Conservation (phyloP, 768 basidiomycete genomes). For the Phanerodontia chrysosporium region DNA sequence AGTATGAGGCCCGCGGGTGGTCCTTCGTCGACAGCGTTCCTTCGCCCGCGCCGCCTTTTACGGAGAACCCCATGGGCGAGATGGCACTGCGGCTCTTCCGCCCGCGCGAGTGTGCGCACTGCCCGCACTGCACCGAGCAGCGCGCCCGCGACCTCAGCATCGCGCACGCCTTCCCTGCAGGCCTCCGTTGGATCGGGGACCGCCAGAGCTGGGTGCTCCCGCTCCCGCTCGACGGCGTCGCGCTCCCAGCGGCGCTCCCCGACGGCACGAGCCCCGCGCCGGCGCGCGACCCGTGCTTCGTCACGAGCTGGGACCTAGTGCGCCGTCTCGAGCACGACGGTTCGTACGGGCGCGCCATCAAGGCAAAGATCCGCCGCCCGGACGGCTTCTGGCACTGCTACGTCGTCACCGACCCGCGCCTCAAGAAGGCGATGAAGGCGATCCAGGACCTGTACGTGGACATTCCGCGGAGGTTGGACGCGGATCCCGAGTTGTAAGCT, state of each 20-base stretch:
- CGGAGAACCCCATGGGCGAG: not conserved
- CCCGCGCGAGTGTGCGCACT: not conserved
- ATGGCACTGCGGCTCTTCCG: not conserved
- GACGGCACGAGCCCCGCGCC: not conserved
- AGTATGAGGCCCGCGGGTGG: slow-evolving; percentile 39
- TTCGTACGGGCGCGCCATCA: not conserved
- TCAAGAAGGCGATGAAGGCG: not conserved
- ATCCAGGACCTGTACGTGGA: slow-evolving; percentile 2
- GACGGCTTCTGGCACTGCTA: slow-evolving; percentile 2
- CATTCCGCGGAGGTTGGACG: not conserved
- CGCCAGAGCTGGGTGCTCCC: slow-evolving; percentile 16
- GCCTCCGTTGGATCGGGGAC: slow-evolving; percentile 16
- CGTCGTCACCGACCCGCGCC: not conserved
- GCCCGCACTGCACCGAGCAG: not conserved
- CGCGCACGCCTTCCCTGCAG: not conserved
- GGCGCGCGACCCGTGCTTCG: slow-evolving; percentile 15
- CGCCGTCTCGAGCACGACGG: not conserved
- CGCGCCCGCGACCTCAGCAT: not conserved
- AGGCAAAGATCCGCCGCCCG: not conserved
- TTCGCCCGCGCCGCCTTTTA: not conserved
- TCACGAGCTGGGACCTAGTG: slow-evolving; percentile 13
- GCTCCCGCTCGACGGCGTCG: slow-evolving; percentile 10
- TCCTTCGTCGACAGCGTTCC: slow-evolving; percentile 14
- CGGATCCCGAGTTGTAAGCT: slow-evolving; percentile 1
- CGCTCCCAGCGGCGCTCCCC: not conserved